Evolutionary conservation across 2,329 filamentous ascomycete species (phyloP).

Genomic region (Aspergillus calidoustus): DNA sequence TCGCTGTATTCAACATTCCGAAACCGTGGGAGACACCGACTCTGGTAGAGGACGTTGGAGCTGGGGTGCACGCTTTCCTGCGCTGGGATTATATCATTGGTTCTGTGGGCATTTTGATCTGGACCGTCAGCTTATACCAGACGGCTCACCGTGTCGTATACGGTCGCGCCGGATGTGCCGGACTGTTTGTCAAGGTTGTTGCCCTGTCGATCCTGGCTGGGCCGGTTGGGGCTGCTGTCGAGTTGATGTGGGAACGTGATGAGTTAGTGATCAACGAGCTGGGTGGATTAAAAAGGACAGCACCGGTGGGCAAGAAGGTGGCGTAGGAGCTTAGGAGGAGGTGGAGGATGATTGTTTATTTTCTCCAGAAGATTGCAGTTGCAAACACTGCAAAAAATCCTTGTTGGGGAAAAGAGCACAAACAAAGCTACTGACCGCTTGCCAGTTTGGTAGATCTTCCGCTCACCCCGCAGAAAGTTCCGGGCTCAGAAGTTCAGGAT

Average conservation of each 20-base stretch:
- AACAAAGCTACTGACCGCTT: neutral
- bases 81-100: slow-evolving; percentile 56
- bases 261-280: slow-evolving; percentile 45
- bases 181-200: slow-evolving; percentile 40
- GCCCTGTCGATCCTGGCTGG: slow-evolving; percentile 46
- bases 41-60: slow-evolving; percentile 39
- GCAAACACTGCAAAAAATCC: neutral
- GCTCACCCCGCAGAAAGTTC: neutral
- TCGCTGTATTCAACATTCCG: slow-evolving; percentile 42
- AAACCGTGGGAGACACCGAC: slow-evolving; percentile 40
- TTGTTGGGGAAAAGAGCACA: neutral
- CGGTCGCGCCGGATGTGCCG: slow-evolving; percentile 29
- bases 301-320: slow-evolving; percentile 35
- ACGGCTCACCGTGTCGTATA: slow-evolving; percentile 35
- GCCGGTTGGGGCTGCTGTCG: slow-evolving; percentile 50
- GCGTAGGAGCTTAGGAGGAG: slow-evolving; percentile 10
- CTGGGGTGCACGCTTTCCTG: slow-evolving; percentile 52
- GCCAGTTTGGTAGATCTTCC: neutral
- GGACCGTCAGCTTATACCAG: slow-evolving; percentile 48
- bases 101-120: slow-evolving; percentile 48
- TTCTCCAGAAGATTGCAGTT: neutral
- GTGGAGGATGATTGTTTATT: neutral
- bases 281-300: slow-evolving; percentile 39
- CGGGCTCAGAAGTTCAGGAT: neutral
- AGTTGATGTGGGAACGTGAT: slow-evolving; percentile 57